A percentile compares a stretch with the other conserved stretches of the same genome.
Conservation (phyloP, 2,329 filamentous ascomycete genomes). For the Ophiocordyceps camponoti-rufipedis region DNA sequence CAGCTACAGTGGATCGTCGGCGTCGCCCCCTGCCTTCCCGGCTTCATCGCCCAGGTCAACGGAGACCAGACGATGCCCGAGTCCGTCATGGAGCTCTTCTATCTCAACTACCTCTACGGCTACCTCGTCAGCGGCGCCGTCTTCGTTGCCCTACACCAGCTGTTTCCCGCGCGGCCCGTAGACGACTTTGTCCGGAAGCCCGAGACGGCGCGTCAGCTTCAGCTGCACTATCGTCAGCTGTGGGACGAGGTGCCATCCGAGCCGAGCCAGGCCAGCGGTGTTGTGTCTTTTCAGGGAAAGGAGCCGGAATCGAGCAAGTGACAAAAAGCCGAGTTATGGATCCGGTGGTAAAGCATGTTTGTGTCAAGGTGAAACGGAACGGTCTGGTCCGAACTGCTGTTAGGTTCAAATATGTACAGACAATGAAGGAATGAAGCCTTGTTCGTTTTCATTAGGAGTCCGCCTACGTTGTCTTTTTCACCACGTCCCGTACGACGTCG, state of each 20-base stretch:
- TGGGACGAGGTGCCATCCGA: constrained; percentile 11
- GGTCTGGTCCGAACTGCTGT: background rate
- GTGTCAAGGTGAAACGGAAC: background rate
- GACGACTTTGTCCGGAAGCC: constrained; percentile 12
- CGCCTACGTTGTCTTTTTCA: background rate
- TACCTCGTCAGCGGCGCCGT: constrained; percentile 15
- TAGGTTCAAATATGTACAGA: too few species aligned
- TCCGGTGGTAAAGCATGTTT: too few species aligned
- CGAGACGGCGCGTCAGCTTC: constrained; percentile 9
- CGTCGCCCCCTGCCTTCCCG: constrained; percentile 20
- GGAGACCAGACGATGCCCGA: constrained; percentile 12
- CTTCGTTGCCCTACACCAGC: constrained; percentile 12
- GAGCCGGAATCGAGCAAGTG: background rate
- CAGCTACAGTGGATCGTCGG: constrained; percentile 20
- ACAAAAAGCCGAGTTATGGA: too few species aligned
- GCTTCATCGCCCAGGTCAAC: constrained; percentile 22
- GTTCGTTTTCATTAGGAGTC: too few species aligned
- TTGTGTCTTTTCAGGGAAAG: background rate
- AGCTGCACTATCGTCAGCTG: constrained; percentile 9
- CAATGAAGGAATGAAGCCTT: background rate
- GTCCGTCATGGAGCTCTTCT: constrained; percentile 19
- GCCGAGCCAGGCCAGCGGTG: background rate
- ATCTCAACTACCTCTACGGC: constrained; percentile 20
- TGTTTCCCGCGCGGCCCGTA: constrained; percentile 10
- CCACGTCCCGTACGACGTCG: background rate